Conservation (phyloP, 228 moss, liverwort and hornwort species). For the Sphagnum magellanicum region DNA sequence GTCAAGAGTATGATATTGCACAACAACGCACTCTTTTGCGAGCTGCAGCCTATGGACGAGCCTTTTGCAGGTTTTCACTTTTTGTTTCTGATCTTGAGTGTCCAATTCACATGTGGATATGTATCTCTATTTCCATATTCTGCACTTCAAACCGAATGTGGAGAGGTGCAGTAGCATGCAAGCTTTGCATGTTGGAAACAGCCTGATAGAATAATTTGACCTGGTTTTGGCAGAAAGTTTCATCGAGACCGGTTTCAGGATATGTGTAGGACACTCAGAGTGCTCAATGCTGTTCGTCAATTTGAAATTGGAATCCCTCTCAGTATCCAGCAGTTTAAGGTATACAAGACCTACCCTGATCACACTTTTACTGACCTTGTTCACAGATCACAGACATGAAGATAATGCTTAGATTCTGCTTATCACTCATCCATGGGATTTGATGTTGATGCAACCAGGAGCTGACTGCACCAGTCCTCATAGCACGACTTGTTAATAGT, state of each 20-base stretch:
- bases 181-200: no score
- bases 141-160: no score
- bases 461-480: slow-evolving; percentile 74
- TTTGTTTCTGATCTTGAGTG: no score
- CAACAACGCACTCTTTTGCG: slow-evolving; percentile 86
- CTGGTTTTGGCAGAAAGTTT: slow-evolving; percentile 61
- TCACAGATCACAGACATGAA: no score
- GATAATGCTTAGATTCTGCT: no score
- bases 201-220: neutral
- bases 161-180: no score
- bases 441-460: slow-evolving; percentile 31
- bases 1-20: slow-evolving; percentile 88
- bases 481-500: slow-evolving; percentile 86
- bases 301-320: slow-evolving; percentile 93
- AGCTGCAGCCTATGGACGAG: slow-evolving; percentile 93
- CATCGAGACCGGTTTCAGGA: slow-evolving; percentile 89
- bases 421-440: neutral
- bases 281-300: slow-evolving; percentile 88
- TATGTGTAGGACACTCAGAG: slow-evolving; percentile 89
- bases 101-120: no score
- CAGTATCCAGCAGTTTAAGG: slow-evolving; percentile 85
- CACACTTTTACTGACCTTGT: no score
- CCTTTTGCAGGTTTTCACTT: slow-evolving; percentile 81
- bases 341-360: slow-evolving; percentile 4
- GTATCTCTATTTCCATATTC: no score